Percentiles rank a stretch among this genome's conserved stretches.
These are phyloP conservation scores for Picochlorum sp. DNA, from an alignment of 139 green algal species.

Conservation along the genomic window DNA sequence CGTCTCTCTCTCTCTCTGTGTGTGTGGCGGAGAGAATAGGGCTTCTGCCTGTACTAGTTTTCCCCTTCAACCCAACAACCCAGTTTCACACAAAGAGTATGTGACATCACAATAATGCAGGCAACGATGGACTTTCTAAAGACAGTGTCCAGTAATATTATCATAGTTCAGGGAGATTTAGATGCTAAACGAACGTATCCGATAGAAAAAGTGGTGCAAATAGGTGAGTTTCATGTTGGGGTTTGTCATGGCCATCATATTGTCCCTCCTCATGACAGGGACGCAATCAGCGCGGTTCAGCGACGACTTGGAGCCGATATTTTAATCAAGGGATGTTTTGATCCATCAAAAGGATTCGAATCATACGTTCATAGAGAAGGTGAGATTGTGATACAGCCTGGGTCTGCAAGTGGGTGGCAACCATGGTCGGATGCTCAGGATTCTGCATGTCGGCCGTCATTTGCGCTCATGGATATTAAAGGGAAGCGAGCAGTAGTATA, in stretches of 20 bases:
- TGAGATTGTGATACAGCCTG: conserved; percentile 83
- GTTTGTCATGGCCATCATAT: conserved; percentile 86
- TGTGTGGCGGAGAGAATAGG: conserved; percentile 33
- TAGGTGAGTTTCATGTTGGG: conserved; percentile 80
- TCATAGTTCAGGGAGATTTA: conserved; percentile 80
- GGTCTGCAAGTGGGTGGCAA: conserved; percentile 80
- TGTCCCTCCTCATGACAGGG: conserved; percentile 70
- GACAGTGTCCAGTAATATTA: conserved; percentile 64
- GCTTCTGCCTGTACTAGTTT: not conserved
- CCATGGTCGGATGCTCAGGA: not conserved
- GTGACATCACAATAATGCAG: conserved; percentile 21
- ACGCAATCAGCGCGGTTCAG: conserved; percentile 69
- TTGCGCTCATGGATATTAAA: conserved; percentile 95
- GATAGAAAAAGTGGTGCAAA: conserved; percentile 59
- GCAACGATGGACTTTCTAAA: conserved; percentile 77
- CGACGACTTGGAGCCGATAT: conserved; percentile 84
- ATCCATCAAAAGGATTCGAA: conserved; percentile 20
- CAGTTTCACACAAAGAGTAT: not conserved
- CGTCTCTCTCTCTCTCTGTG: too few relatives aligned
- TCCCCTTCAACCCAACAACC: not conserved
- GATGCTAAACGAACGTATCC: conserved; percentile 64
- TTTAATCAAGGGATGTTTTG: conserved; percentile 80
- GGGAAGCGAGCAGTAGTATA: conserved; percentile 79
- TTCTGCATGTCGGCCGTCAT: conserved; percentile 54
- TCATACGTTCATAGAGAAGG: conserved; percentile 56